Evolutionary conservation across 805 yeast genomes (phyloP), one percentile per base, ranked within the genome.

Genomic region (Blastobotrys robertii): DNA sequence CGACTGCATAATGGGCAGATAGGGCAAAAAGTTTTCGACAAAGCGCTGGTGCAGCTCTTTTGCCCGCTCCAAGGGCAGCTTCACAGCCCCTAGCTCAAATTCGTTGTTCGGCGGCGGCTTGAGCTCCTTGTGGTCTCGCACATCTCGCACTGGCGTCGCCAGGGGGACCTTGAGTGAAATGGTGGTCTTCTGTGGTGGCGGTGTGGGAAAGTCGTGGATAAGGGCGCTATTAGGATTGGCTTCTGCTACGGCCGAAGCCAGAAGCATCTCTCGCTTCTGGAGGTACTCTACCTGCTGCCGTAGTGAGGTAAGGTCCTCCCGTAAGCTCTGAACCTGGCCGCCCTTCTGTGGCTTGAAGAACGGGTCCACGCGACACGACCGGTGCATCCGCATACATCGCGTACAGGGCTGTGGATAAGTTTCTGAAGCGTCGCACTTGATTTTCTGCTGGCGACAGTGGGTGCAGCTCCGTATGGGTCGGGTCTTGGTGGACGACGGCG

Each of bases 381-480:
- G 67, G 2, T 77, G 80, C 84, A 84, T 81, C 56, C 82, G 71
- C 42, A 77, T 80, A 64, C 97, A 88, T 47, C 95, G 64, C 12
- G 81, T 73, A 60, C 97, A 88, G 0, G 95, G 83, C 5, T 69
- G 67, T 0, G 96, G 96, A 51, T 74, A 82, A 49, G 80, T 76
- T 15, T 82, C 88, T 2, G 85, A 74, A 1, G 97, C 97, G 58
- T 88, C 85, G 63, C 97, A 88, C 58, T 82, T 83, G 60, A 88
- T 86, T 62, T 88, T 88, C 60, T 87, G 96, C 58, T 88, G 96
- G 41, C 97, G 76, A 58, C 97, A 88, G 59, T 86, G 92, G 0
- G 95, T 84, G 58, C 97, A 88, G 2, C 95, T 82, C 0, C 95
- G 85, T 1, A 87, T 94, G 0, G 95, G 95, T 44, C 96, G 66